Base-by-base conservation (phyloP, 768 basidiomycete species). In the Lentinula aciculospora region DNA sequence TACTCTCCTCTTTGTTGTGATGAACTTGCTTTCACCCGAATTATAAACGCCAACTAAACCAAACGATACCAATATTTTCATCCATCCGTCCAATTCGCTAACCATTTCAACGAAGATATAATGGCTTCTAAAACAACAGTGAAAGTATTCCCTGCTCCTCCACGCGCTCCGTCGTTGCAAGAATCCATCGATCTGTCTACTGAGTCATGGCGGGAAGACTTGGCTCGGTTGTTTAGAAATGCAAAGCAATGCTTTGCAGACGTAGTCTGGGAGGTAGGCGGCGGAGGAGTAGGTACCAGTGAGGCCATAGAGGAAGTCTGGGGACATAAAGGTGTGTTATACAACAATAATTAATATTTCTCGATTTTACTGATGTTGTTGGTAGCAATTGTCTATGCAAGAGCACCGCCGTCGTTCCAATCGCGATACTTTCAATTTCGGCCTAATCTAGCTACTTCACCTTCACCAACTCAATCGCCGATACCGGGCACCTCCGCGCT, bases 231-330 rank as follows among this genome's bases (percentile, higher is more conserved):
- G 39, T 95, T 93, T 70, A 79, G 80, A 62, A 78, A 85, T 54
- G 88, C 94, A n/a, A 89, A 89, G 71, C 91, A 95, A 60, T 80
- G 92, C 57, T 98, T 94, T 66, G 89, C 91, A n/a, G 96, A 98
- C 73, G 94, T 98, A 51, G 85, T 92, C n/a, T 98, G 96, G 95
- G 84, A 86, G 68, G 53, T 56, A 10, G 58, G 56, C 25, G 83
- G 82, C 31, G 80, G 80, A 51, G 77, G 78, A 59, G 75, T 71
- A 55, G 42, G 42, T 44, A 44, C 1, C 21, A 44, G 19, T 44
- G 42, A 44, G 0, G 42, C 21, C 23, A 65, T 72, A 50, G 79
- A 80, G 57, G 83, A 88, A 62, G 85, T 97, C 27, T 97, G 90
- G 87, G 95, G 92, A 3, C 96, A 98, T 71, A 96, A 98, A 83